Percentiles rank a stretch among this genome's conserved stretches.
Evolutionary conservation across 1,284 basidiomycete genomes (phyloP).

Genomic region (Ceratobasidium papillatum): DNA sequence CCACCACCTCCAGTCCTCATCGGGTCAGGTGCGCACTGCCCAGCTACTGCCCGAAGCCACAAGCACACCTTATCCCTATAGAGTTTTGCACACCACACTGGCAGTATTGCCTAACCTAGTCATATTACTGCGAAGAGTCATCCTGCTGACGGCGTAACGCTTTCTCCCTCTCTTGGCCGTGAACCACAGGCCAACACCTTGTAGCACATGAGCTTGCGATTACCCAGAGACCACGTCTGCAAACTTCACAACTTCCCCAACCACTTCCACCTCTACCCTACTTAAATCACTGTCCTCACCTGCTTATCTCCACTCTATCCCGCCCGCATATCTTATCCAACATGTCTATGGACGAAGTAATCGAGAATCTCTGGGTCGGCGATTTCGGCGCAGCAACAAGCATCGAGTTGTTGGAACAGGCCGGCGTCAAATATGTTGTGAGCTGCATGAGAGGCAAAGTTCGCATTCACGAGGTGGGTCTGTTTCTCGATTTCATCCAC

Average conservation of each 20-base stretch:
- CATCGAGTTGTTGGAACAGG: slow-evolving; percentile 62
- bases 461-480: slow-evolving; percentile 67
- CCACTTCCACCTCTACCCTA: slow-evolving; percentile 39
- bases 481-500: neutral
- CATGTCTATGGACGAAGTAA: slow-evolving; percentile 64
- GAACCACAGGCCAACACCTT: neutral
- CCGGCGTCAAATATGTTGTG: slow-evolving; percentile 73
- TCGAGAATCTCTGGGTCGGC: slow-evolving; percentile 72
- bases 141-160: neutral
- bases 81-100: neutral
- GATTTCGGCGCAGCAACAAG: slow-evolving; percentile 65
- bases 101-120: neutral
- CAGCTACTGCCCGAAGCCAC: neutral
- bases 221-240: slow-evolving; percentile 29
- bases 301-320: neutral
- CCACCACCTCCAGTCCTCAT: neutral
- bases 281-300: neutral
- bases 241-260: slow-evolving; percentile 33
- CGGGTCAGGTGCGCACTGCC: neutral
- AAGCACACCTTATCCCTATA: neutral
- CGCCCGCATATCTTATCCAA: slow-evolving; percentile 15
- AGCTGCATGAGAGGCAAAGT: slow-evolving; percentile 75
- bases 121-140: neutral
- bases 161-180: neutral
- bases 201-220: slow-evolving; percentile 37